These are phyloP conservation scores for Auricularia heimuer DNA, from an alignment of 768 basidiomycete species.

Conservation along the genomic window DNA sequence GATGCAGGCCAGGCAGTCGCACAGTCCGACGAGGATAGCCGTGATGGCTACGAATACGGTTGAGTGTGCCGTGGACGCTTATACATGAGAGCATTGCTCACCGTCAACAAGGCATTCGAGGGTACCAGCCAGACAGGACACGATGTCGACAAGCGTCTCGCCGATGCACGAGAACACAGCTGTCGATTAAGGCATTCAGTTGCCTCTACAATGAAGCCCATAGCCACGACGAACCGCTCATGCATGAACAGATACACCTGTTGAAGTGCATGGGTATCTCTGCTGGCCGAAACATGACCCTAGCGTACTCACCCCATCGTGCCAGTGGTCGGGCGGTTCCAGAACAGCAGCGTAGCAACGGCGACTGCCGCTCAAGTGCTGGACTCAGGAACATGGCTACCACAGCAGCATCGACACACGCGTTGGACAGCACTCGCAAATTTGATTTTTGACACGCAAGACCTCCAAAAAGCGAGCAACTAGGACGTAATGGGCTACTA, in stretches of 20 bases:
- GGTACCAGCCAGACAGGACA: constrained; percentile 31
- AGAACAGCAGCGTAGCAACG: background rate
- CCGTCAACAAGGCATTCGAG: constrained; percentile 39
- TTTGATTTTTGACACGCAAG: background rate
- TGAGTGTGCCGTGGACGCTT: background rate
- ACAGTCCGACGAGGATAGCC: constrained; percentile 29
- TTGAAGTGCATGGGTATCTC: background rate
- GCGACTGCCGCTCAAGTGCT: background rate
- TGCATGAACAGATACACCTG: constrained; percentile 6
- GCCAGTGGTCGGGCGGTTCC: background rate
- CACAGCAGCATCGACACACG: background rate
- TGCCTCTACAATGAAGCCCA: no score
- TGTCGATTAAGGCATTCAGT: background rate
- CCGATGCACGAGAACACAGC: constrained; percentile 36
- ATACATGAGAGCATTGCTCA: constrained; percentile 15
- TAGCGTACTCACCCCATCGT: constrained; percentile 13
- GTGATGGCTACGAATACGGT: constrained; percentile 26
- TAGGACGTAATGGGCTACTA: constrained; percentile 5
- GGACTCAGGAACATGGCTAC: background rate
- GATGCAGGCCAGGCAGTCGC: constrained; percentile 34
- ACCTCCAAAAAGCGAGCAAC: background rate
- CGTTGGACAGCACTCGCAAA: background rate
- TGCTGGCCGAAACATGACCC: constrained; percentile 10
- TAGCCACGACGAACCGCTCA: constrained; percentile 10
- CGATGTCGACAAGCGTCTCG: constrained; percentile 30